Evolutionary conservation across 2,329 filamentous ascomycete genomes (phyloP).

Genomic region (Cladosporium sp.): DNA sequence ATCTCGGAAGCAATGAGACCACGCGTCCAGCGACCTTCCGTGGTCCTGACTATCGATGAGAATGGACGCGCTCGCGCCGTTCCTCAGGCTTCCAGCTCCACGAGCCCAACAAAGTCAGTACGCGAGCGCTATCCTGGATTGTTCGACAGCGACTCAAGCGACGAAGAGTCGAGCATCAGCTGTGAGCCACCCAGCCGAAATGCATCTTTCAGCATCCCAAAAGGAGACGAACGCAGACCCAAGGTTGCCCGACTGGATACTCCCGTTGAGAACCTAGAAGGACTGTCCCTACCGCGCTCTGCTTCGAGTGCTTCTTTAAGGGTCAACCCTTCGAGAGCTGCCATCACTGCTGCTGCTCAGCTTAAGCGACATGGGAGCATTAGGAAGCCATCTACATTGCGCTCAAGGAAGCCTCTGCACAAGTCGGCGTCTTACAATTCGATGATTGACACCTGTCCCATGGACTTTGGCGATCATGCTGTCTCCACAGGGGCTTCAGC

Average conservation of each 20-base stretch:
- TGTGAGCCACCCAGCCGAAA: conserved; percentile 23
- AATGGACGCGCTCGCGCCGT: conserved; percentile 44
- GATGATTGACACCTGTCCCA: conserved; percentile 27
- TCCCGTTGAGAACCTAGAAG: conserved; percentile 31
- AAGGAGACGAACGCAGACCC: conserved; percentile 23
- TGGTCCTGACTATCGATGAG: conserved; percentile 43
- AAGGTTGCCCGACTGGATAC: conserved; percentile 32
- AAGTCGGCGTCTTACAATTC: conserved; percentile 13
- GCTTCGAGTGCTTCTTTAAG: conserved; percentile 27
- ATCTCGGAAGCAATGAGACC: conserved; percentile 42
- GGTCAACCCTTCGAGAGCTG: conserved; percentile 32
- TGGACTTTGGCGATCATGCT: conserved; percentile 20
- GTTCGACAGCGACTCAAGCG: conserved; percentile 37
- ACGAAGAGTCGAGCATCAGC: conserved; percentile 26
- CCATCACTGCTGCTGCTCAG: conserved; percentile 30
- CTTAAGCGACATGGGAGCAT: conserved; percentile 31
- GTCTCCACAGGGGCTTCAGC: not conserved
- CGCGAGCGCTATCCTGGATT: conserved; percentile 41
- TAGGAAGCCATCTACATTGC: conserved; percentile 20
- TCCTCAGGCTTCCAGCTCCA: conserved; percentile 30
- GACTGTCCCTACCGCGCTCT: conserved; percentile 29
- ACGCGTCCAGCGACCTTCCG: conserved; percentile 34
- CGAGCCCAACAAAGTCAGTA: conserved; percentile 33
- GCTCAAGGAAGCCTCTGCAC: conserved; percentile 9
- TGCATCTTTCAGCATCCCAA: conserved; percentile 28